These are phyloP conservation scores for Arctium lappa DNA, from an alignment of 129 eudicot species.

Conservation along the genomic window DNA sequence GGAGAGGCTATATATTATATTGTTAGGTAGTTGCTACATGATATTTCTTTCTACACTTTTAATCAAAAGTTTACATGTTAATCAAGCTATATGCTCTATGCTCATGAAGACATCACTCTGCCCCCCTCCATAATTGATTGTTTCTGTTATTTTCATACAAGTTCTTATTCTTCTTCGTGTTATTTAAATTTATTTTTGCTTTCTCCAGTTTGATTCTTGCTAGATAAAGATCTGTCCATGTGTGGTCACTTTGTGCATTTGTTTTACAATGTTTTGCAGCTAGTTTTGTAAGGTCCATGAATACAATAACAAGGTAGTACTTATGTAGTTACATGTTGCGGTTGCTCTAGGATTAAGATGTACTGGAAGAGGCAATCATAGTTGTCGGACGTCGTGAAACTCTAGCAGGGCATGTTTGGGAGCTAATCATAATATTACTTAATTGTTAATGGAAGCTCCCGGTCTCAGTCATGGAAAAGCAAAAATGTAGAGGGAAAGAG, in stretches of 20 bases:
- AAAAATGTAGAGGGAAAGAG: not conserved
- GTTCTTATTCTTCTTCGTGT: not conserved
- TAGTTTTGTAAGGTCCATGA: not conserved
- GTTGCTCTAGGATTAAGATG: not conserved
- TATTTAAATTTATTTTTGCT: not conserved
- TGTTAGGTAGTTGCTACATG: constrained; percentile 4
- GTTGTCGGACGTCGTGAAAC: no score
- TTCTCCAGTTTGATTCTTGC: not conserved
- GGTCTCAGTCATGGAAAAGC: no score
- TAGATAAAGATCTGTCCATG: not conserved
- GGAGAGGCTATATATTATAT: not conserved
- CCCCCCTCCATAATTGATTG: not conserved
- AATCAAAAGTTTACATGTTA: not conserved
- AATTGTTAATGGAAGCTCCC: no score
- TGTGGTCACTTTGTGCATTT: not conserved
- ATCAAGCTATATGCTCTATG: not conserved
- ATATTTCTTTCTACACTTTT: not conserved
- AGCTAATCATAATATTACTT: no score
- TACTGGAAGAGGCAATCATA: no score
- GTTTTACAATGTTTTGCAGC: not conserved
- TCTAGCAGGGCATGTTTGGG: no score
- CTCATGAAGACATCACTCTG: not conserved
- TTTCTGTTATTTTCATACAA: not conserved
- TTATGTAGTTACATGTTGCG: not conserved
- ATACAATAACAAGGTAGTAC: not conserved